Evolutionary conservation across 805 yeast genomes (phyloP), one percentile per base, ranked within the genome.

Genomic region (Starmera dryadoides): DNA sequence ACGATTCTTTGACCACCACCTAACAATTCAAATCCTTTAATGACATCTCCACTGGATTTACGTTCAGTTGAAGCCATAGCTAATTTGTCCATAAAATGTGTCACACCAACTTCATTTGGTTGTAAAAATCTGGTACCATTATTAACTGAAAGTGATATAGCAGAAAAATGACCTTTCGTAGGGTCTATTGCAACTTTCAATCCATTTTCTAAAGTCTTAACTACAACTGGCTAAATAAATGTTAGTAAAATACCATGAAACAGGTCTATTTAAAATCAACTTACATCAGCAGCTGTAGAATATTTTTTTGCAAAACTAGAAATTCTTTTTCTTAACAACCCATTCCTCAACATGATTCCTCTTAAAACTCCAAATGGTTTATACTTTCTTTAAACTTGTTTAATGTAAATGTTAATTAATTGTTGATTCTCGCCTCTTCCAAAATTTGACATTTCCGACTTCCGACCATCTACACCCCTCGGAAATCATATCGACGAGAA

Each of bases 1-100:
- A 95, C 82, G 55, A 95, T 85, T 78, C 86, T 89, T 62, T 84
- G 88, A 59, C 88, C 91, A 12, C 98, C 98, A 36, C 98, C 98
- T 42, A 93, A 61, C 29, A 76, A 68, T 41, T 87, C 88, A 45
- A 93, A 66, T 17, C 72, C 73, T 46, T 82, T 82, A 47, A 85
- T 71, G 86, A 93, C 85, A 37, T 81, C 73, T 33, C 70, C 63
- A 3, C 86, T 89, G 2, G 75, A 51, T 41, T 71, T 66, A 40
- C 73, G 66, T 28, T 68, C 59, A 0, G 91, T 82, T 5, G 86
- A 77, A 54, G 80, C 80, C 70, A 79, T 93, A 0, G 98, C 91
- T 55, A 93, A 61, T 42, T 96, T 72, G 58, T 91, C 98, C 52
- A 81, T 64, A 22, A 93, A 62, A 58, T 93, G 98, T 6, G 94